These are phyloP conservation scores for Syzygium syzygioides DNA, from an alignment of 441 rosid species.

Conservation along the genomic window DNA sequence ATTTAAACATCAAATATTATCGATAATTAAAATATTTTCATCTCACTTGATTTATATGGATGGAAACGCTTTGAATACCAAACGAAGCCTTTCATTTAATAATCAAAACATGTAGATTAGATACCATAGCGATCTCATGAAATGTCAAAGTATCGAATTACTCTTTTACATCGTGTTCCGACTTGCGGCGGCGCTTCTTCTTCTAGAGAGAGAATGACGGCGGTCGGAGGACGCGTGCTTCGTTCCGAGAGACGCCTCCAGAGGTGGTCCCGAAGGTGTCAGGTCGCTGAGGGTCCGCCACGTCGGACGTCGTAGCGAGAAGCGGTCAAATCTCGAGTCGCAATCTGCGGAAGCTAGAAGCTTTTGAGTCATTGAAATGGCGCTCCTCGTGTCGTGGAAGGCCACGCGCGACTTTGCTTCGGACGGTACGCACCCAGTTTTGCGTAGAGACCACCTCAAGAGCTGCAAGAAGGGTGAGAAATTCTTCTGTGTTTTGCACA, in stretches of 20 bases:
- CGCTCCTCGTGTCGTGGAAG: not conserved
- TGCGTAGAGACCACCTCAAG: not conserved
- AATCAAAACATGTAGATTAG: not conserved
- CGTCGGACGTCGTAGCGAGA: slow-evolving; percentile 7
- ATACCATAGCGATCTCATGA: not conserved
- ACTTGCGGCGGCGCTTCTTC: not conserved
- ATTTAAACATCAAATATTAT: too few relatives aligned
- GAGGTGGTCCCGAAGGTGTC: slow-evolving; percentile 24
- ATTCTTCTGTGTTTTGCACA: slow-evolving; percentile 1
- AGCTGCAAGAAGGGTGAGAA: not conserved
- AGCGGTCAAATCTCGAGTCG: not conserved
- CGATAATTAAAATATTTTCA: too few relatives aligned
- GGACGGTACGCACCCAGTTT: not conserved
- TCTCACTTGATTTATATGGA: not conserved
- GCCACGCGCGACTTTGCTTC: not conserved
- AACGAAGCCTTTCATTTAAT: not conserved
- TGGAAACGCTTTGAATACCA: not conserved
- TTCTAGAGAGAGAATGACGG: slow-evolving; percentile 30
- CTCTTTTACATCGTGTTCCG: not conserved
- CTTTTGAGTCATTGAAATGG: too few relatives aligned
- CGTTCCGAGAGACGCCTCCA: slow-evolving; percentile 11
- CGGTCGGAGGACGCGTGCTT: slow-evolving; percentile 46
- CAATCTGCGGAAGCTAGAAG: too few relatives aligned
- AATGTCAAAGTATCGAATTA: not conserved
- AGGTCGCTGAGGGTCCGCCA: slow-evolving; percentile 18